Evolutionary conservation across 306 rosid genomes (phyloP), one percentile per base, ranked within the genome.

Genomic region (Prosopis cineraria): DNA sequence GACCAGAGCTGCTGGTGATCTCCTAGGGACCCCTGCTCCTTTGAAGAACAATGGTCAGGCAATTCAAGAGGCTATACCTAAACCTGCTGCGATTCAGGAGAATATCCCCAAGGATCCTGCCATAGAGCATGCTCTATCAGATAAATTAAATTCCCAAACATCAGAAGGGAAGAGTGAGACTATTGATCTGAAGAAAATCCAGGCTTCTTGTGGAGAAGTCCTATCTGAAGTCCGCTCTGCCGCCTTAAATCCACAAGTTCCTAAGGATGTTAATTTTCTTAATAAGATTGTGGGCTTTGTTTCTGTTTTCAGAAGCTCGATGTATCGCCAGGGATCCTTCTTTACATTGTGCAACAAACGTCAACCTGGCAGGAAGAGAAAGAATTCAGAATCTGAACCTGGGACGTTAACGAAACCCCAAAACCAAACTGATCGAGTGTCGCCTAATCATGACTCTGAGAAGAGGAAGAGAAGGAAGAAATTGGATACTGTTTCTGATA

Each of bases 271-370:
- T 43, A 30, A 69, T 45, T 83, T 87, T 71, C 39, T 62, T 63
- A 89, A 81, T 36, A 78, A 62, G 68, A 47, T 81, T 74, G 81
- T 41, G 65, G 86, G 76, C 62, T 93, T 89, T 45, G 10, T 86
- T 70, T 84, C 72, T 73, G 68, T 75, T 34, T 84, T 82, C 84
- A 87, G 94, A 83, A 88, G 83, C 78, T 91, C 93, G 19, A 33
- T 91, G 19, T 91, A 68, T 81, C 71, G 27, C 0, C 65, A 85
- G 17, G 97, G 94, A 8, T 83, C 89, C 14, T 27, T 79, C 66
- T 74, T 78, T 58, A 62, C 83, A 37, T 74, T 29, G 14, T 85
- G 80, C 86, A 81, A 73, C 31, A 77, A 81, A 60, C 39, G 12
- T 16, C 84, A 24, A 80, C 44, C 83, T 30, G 87, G 80, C 65